A percentile compares a stretch with the other conserved stretches of the same genome.
Evolutionary conservation across 164 flowering plant species (phyloP).

Genomic region (Tetracentron sinense): DNA sequence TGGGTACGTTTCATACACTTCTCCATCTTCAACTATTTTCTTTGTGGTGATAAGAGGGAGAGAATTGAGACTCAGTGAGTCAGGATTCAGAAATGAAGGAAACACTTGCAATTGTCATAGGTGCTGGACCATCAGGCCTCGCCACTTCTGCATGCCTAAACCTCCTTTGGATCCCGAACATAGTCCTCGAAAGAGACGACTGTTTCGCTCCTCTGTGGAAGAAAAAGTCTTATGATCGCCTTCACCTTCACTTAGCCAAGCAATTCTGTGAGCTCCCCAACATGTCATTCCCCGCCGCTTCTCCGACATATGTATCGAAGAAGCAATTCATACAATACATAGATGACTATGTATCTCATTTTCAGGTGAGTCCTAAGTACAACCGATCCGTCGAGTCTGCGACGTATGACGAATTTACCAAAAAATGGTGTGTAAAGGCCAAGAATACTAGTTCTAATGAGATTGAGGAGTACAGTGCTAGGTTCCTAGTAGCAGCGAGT

Average conservation of each 20-base stretch:
- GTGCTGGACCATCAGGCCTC: slow-evolving; percentile 67
- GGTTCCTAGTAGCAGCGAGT: slow-evolving; percentile 44
- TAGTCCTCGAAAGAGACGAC: slow-evolving; percentile 56
- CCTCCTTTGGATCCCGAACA: slow-evolving; percentile 37
- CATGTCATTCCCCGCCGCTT: slow-evolving; percentile 29
- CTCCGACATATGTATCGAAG: slow-evolving; percentile 34
- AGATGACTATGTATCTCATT: slow-evolving; percentile 43
- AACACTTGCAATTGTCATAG: slow-evolving; percentile 42
- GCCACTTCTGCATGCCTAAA: slow-evolving; percentile 49
- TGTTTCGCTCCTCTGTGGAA: slow-evolving; percentile 55
- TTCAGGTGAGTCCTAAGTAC: slow-evolving; percentile 42
- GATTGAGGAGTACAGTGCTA: slow-evolving; percentile 21
- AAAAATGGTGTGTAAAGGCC: slow-evolving; percentile 38
- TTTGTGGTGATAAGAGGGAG: too few species aligned
- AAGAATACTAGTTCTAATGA: slow-evolving; percentile 12
- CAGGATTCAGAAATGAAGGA: slow-evolving; percentile 23
- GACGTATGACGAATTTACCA: slow-evolving; percentile 18
- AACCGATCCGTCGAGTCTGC: slow-evolving; percentile 38
- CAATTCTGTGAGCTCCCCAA: slow-evolving; percentile 51
- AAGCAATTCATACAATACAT: slow-evolving; percentile 43
- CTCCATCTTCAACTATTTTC: too few species aligned
- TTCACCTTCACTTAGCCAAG: slow-evolving; percentile 56
- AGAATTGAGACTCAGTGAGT: too few species aligned
- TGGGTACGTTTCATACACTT: too few species aligned
- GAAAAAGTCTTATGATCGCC: slow-evolving; percentile 55